A percentile compares a stretch with the other conserved stretches of the same genome.
Conservation (phyloP, 345 rosid genomes). For the thale cress (Arabidopsis thaliana) region DNA sequence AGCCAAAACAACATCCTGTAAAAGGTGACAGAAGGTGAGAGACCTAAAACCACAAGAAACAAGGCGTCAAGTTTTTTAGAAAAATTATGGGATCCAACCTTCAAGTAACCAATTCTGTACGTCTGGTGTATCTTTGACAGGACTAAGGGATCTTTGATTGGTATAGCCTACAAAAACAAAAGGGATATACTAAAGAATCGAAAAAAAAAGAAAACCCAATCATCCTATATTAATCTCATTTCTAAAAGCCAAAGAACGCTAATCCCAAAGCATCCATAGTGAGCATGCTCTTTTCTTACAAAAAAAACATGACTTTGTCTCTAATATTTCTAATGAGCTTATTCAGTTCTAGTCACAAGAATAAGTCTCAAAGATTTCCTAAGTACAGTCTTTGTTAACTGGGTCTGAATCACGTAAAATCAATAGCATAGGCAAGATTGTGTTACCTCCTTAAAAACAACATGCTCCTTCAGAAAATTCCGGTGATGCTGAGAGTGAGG, state of each 20-base stretch:
- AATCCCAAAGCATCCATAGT: conserved; percentile 7
- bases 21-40: conserved; percentile 27
- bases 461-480: conserved; percentile 85
- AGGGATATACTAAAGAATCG: conserved; percentile 12
- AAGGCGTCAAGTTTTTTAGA: neutral
- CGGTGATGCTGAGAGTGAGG: conserved; percentile 82
- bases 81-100: conserved; percentile 57
- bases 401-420: conserved; percentile 21
- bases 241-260: conserved; percentile 13
- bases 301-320: neutral
- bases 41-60: conserved; percentile 12
- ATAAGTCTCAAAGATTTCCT: conserved; percentile 1
- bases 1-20: conserved; percentile 93
- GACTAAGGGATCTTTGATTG: conserved; percentile 81
- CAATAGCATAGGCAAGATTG: conserved; percentile 9
- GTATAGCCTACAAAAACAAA: conserved; percentile 69
- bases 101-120: conserved; percentile 92
- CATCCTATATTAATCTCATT: conserved; percentile 5
- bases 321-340: conserved; percentile 14
- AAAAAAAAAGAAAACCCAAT: neutral
- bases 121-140: conserved; percentile 98
- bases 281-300: conserved; percentile 6
- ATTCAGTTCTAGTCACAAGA: conserved; percentile 2
- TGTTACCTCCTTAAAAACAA: conserved; percentile 92
- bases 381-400: conserved; percentile 7